Conservation (phyloP, 1,139 yeast genomes). For the Geotrichum reessii region DNA sequence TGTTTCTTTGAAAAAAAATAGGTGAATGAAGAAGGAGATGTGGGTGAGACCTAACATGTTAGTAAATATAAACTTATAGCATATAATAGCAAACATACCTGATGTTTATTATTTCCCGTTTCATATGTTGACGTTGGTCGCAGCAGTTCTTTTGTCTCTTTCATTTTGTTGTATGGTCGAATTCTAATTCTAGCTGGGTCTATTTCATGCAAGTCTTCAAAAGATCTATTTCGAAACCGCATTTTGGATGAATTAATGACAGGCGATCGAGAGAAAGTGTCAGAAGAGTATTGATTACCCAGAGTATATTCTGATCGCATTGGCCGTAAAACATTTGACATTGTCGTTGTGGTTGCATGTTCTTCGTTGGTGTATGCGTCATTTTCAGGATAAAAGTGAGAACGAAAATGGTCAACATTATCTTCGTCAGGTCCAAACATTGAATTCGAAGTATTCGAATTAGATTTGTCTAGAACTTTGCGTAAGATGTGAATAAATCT, state of each 20-base stretch:
- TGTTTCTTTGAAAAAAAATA: conserved; percentile 56
- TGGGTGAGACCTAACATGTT: conserved; percentile 31
- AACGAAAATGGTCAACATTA: conserved; percentile 1
- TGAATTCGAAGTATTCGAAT: conserved; percentile 19
- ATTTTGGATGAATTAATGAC: conserved; percentile 7
- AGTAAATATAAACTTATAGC: background rate
- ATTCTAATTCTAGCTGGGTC: conserved; percentile 7
- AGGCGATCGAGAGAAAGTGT: conserved; percentile 3
- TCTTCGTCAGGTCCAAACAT: background rate
- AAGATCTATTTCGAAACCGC: conserved; percentile 13
- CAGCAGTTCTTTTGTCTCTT: conserved; percentile 7
- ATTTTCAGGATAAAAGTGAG: background rate
- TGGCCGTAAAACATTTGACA: conserved; percentile 1
- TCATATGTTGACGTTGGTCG: conserved; percentile 12
- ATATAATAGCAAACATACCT: background rate
- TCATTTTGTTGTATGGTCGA: conserved; percentile 6
- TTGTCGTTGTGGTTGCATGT: background rate
- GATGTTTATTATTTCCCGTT: conserved; percentile 4
- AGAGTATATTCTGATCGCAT: conserved; percentile 11
- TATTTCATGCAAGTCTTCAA: conserved; percentile 12
- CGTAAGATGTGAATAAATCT: conserved; percentile 52
- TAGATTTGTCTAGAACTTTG: conserved; percentile 41
- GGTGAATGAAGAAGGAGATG: conserved; percentile 41
- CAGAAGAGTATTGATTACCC: conserved; percentile 7
- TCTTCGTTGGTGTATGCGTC: conserved; percentile 3